Conservation (phyloP, 2,329 filamentous ascomycete species). For the Malbranchea cinnamomea region DNA sequence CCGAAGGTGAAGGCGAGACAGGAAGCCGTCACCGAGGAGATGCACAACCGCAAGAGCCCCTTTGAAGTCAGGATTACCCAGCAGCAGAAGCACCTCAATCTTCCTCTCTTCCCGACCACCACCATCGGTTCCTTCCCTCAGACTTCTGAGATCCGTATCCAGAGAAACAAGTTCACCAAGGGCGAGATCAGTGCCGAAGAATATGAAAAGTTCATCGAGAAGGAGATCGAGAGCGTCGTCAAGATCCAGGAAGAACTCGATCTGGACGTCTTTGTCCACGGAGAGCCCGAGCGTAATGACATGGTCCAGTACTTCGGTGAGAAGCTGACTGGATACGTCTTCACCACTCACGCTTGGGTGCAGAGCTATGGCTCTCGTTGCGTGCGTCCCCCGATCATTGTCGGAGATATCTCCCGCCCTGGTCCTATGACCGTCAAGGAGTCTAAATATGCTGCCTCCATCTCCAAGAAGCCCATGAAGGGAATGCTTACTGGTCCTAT, state of each 20-base stretch:
- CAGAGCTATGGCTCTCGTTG: conserved; percentile 97
- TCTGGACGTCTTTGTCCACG: conserved; percentile 94
- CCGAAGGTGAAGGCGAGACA: conserved; percentile 94
- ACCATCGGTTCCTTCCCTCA: conserved; percentile 99
- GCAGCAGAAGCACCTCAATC: conserved; percentile 84
- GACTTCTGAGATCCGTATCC: conserved; percentile 94
- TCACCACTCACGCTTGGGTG: conserved; percentile 98
- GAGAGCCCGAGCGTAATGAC: conserved; percentile 99
- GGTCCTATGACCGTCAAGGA: conserved; percentile 99
- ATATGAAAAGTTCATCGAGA: conserved; percentile 99
- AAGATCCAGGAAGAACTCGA: conserved; percentile 96
- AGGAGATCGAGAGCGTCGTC: conserved; percentile 91
- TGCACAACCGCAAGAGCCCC: conserved; percentile 84
- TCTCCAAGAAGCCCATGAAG: conserved; percentile 99
- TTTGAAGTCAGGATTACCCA: conserved; percentile 74
- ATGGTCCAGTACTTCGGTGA: conserved; percentile 99
- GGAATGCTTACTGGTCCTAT: conserved; percentile 99
- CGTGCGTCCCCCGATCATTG: conserved; percentile 94
- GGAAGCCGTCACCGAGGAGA: conserved; percentile 63
- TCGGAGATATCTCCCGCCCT: conserved; percentile 95
- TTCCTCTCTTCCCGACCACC: conserved; percentile 95
- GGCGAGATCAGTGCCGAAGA: conserved; percentile 80
- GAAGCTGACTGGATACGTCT: conserved; percentile 89
- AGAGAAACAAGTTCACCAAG: conserved; percentile 98
- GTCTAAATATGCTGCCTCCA: conserved; percentile 92